Evolutionary conservation across 345 rosid genomes (phyloP).

Genomic region (Eucalyptus viminalis): DNA sequence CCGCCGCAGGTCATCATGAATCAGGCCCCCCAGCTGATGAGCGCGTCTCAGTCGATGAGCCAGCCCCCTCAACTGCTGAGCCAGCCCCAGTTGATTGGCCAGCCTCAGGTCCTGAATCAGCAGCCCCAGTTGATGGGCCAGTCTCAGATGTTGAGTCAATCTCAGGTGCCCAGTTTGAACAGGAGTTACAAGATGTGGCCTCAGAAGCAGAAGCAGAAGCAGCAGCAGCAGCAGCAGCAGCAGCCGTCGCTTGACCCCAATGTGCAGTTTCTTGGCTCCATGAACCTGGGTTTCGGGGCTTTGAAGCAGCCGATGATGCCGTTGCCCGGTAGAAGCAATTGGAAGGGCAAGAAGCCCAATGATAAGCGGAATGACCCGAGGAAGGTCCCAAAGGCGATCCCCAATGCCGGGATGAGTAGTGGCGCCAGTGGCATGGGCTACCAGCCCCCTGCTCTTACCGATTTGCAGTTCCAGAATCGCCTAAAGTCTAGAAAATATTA

Average conservation of each 20-base stretch:
- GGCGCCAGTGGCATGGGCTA: conserved; percentile 21
- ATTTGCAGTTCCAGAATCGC: conserved; percentile 74
- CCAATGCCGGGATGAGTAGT: neutral
- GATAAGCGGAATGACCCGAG: conserved; percentile 18
- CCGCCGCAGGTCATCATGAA: conserved; percentile 7
- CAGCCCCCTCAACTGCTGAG: conserved; percentile 25
- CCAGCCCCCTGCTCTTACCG: conserved; percentile 71
- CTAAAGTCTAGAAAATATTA: conserved; percentile 65
- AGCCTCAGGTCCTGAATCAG: conserved; percentile 14
- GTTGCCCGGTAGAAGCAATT: conserved; percentile 17
- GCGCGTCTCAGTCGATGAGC: conserved; percentile 21
- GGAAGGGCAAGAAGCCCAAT: conserved; percentile 70
- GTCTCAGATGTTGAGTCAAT: conserved; percentile 11
- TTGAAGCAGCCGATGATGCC: neutral
- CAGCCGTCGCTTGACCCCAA: conserved; percentile 12
- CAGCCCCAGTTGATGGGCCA: conserved; percentile 5
- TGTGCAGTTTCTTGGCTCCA: conserved; percentile 17
- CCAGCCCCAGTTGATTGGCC: conserved; percentile 3
- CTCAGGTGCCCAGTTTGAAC: conserved; percentile 13
- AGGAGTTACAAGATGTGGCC: conserved; percentile 30
- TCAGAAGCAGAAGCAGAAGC: conserved; percentile 3
- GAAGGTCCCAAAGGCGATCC: conserved; percentile 22
- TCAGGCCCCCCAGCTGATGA: conserved; percentile 27
- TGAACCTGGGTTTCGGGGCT: neutral
- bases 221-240: conserved; percentile 1